phyloP scores from a whole-genome alignment of 805 yeast genomes.

The Cyberlindnera maritima region DNA sequence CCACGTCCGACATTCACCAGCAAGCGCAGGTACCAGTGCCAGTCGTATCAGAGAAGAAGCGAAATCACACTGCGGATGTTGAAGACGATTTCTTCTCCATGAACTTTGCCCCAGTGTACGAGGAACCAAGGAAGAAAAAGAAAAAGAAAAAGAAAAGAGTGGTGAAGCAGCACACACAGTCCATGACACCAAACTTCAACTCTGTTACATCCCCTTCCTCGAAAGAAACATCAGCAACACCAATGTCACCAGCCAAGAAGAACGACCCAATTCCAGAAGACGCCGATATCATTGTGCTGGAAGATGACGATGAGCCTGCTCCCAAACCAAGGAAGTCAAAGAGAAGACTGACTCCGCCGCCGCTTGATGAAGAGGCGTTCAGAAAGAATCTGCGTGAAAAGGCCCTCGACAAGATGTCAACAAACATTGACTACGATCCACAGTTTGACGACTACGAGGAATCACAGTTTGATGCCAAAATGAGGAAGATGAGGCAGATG shows the following conservation, averaged over 20 bases:
- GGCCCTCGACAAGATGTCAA: neutral
- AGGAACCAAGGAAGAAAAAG: constrained; percentile 17
- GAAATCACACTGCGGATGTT: constrained; percentile 1
- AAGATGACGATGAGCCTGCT: constrained; percentile 4
- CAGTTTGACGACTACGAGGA: constrained; percentile 12
- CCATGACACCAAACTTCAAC: neutral
- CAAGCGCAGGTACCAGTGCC: neutral
- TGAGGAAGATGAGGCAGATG: neutral
- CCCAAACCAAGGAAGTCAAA: constrained; percentile 2
- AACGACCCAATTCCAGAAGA: neutral
- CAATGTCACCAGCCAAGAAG: neutral
- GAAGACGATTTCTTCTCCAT: constrained; percentile 30
- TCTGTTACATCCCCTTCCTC: neutral
- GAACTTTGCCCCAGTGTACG: constrained; percentile 4
- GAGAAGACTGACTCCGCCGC: constrained; percentile 10
- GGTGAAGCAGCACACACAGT: neutral
- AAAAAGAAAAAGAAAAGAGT: constrained; percentile 20
- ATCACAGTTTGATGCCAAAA: constrained; percentile 1
- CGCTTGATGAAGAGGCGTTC: constrained; percentile 17
- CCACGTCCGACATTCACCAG: no score
- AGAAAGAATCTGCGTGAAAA: neutral
- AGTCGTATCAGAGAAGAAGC: neutral
- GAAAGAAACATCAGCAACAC: neutral
- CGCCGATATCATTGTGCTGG: constrained; percentile 1
- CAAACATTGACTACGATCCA: neutral